Evolutionary conservation across 2,329 filamentous ascomycete genomes (phyloP).

Genomic region (Apiospora koreana): DNA sequence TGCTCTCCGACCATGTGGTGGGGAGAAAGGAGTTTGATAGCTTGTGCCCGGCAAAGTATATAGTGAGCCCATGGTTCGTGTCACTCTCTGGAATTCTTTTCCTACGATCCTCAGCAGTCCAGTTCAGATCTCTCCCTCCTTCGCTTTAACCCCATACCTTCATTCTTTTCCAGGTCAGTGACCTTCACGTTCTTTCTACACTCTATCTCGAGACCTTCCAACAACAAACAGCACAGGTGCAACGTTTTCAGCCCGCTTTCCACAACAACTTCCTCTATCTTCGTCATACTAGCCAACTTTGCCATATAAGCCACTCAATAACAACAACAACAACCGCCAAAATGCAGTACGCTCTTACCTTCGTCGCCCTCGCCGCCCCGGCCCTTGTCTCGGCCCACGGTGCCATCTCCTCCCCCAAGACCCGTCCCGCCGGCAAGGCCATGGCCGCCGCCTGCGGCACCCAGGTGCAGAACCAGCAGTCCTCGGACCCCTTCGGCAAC

Average conservation of each 20-base stretch:
- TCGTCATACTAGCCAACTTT: neutral
- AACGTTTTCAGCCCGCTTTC: neutral
- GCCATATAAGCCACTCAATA: neutral
- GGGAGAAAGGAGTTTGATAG: neutral
- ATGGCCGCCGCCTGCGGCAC: constrained; percentile 54
- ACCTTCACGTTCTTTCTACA: constrained; percentile 18
- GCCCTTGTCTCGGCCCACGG: constrained; percentile 53
- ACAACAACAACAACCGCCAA: constrained; percentile 11
- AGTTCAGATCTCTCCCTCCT: constrained; percentile 9
- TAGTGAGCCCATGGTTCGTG: neutral
- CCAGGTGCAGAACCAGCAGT: constrained; percentile 55
- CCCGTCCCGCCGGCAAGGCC: constrained; percentile 51
- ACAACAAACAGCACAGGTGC: neutral
- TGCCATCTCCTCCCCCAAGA: constrained; percentile 47
- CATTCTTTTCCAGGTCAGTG: constrained; percentile 18
- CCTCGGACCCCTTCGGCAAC: constrained; percentile 53
- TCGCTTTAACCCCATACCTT: constrained; percentile 12
- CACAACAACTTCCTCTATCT: neutral
- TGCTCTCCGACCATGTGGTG: neutral
- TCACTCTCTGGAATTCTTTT: neutral
- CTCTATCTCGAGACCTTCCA: neutral
- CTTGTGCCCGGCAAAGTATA: neutral
- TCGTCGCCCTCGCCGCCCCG: constrained; percentile 17
- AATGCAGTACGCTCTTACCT: constrained; percentile 22
- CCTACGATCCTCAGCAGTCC: neutral